These are phyloP conservation scores for Penicillium janthinellum DNA, from an alignment of 2,329 filamentous ascomycete genomes.

Conservation along the genomic window DNA sequence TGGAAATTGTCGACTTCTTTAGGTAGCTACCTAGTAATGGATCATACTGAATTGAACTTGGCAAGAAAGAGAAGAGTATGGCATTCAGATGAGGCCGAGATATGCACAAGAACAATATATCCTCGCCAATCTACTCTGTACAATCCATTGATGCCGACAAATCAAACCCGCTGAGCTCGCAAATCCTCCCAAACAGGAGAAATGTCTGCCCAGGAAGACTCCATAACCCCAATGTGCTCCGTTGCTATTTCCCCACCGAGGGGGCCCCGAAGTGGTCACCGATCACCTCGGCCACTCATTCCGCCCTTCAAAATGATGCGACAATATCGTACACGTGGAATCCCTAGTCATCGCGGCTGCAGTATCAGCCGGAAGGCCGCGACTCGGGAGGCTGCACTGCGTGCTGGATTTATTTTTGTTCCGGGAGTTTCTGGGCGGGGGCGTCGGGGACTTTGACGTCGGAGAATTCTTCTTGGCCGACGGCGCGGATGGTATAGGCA, in stretches of 20 bases:
- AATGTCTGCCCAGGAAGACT: conserved; percentile 24
- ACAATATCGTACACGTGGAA: conserved; percentile 21
- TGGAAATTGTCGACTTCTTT: too few relatives aligned
- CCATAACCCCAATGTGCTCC: conserved; percentile 29
- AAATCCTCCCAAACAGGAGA: conserved; percentile 9
- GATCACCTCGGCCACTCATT: conserved; percentile 4
- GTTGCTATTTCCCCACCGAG: conserved; percentile 12
- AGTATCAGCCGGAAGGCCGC: background rate
- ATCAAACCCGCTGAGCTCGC: conserved; percentile 19
- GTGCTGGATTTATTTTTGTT: conserved; percentile 21
- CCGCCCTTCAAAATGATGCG: conserved; percentile 3
- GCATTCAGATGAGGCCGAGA: conserved; percentile 9
- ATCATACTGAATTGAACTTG: too few relatives aligned
- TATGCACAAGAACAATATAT: conserved; percentile 16
- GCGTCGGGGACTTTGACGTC: conserved; percentile 87
- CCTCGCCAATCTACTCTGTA: conserved; percentile 20
- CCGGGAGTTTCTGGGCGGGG: conserved; percentile 45
- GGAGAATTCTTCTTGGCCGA: conserved; percentile 95
- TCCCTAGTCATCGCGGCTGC: background rate
- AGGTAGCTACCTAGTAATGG: too few relatives aligned
- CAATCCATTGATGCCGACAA: conserved; percentile 17
- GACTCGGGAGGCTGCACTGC: background rate
- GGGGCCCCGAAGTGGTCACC: background rate
- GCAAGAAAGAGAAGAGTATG: conserved; percentile 11
- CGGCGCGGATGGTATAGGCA: conserved; percentile 73